Evolutionary conservation across 768 basidiomycete genomes (phyloP).

Genomic region (Suillus placidus): DNA sequence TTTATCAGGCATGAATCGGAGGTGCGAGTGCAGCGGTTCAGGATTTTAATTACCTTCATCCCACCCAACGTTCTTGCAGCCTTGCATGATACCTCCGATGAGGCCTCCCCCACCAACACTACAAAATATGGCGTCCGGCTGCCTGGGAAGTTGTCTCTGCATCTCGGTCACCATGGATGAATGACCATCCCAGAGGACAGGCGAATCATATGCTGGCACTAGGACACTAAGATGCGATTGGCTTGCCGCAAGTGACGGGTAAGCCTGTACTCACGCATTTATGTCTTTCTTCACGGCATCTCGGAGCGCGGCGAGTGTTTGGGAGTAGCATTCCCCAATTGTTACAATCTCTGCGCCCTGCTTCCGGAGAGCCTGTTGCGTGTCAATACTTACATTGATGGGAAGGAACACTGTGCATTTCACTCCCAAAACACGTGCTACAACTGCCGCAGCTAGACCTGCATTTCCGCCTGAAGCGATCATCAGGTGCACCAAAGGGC

Average conservation of each 20-base stretch:
- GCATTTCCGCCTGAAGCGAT: conserved; percentile 83
- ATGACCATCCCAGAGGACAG: conserved; percentile 74
- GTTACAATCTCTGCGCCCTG: conserved; percentile 62
- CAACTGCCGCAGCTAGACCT: conserved; percentile 70
- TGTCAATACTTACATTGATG: conserved; percentile 48
- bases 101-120: conserved; percentile 78
- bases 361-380: conserved; percentile 50
- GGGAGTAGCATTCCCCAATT: conserved; percentile 58
- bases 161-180: conserved; percentile 75
- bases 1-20: conserved; percentile 11
- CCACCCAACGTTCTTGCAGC: conserved; percentile 69
- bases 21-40: not conserved
- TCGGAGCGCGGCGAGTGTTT: conserved; percentile 56
- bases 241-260: not conserved
- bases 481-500: conserved; percentile 59
- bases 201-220: conserved; percentile 73
- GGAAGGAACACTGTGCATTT: conserved; percentile 73
- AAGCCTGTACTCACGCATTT: conserved; percentile 52
- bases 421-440: conserved; percentile 54
- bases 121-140: conserved; percentile 76
- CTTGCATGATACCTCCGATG: conserved; percentile 67
- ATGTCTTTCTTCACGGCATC: conserved; percentile 45
- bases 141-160: conserved; percentile 49
- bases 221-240: conserved; percentile 48
- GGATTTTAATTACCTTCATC: conserved; percentile 54